These are phyloP conservation scores for Calamus simplicifolius DNA, from an alignment of 176 grass and related monocot species.

Conservation along the genomic window DNA sequence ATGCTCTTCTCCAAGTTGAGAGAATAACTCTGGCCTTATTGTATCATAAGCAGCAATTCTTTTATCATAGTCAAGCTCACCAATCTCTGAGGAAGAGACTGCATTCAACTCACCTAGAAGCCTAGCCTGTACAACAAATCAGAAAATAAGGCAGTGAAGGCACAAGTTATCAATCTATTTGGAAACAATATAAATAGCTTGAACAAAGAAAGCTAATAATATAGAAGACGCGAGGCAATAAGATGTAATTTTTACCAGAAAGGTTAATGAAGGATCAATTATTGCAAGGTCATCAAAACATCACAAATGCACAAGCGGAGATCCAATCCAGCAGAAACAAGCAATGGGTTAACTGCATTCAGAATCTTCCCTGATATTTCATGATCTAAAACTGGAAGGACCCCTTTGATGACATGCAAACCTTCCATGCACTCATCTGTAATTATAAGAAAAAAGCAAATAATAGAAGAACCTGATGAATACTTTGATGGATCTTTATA, in stretches of 20 bases:
- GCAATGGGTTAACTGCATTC: constrained; percentile 59
- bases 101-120: constrained; percentile 73
- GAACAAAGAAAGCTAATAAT: background rate
- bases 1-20: constrained; percentile 58
- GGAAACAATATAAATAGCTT: no score
- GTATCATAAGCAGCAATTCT: constrained; percentile 58
- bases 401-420: constrained; percentile 53
- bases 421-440: constrained; percentile 78
- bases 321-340: constrained; percentile 55
- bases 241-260: constrained; percentile 49
- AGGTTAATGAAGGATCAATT: constrained; percentile 52
- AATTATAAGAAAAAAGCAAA: constrained; percentile 14
- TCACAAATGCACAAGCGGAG: constrained; percentile 72
- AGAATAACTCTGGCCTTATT: constrained; percentile 47
- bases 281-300: constrained; percentile 47
- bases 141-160: constrained; percentile 2
- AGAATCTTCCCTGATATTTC: constrained; percentile 53
- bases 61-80: constrained; percentile 73
- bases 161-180: no score
- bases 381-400: constrained; percentile 50
- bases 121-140: constrained; percentile 42
- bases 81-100: constrained; percentile 68
- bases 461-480: background rate
- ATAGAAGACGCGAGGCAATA: constrained; percentile 8
- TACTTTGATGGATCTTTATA: no score